Evolutionary conservation across 176 grass and related monocot species (phyloP).

Genomic region (Elymus sibiricus): DNA sequence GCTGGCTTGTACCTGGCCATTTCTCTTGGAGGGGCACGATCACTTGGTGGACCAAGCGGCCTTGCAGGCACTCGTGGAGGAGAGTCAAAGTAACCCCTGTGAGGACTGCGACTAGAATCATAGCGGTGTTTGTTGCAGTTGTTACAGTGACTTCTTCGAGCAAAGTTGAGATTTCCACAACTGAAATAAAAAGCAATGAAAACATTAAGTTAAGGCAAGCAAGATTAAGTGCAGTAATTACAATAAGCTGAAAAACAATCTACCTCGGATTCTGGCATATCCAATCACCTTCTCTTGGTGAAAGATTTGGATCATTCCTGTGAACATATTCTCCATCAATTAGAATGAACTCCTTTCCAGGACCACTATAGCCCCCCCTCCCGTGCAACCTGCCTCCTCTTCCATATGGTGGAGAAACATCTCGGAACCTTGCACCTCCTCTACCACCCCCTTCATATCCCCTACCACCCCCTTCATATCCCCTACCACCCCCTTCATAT

Average conservation of each 20-base stretch:
- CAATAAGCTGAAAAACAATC: neutral
- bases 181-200: slow-evolving; percentile 39
- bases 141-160: slow-evolving; percentile 83
- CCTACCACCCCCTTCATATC: slow-evolving; percentile 31
- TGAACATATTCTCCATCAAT: slow-evolving; percentile 78
- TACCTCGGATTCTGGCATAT: slow-evolving; percentile 90
- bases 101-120: slow-evolving; percentile 49
- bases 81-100: slow-evolving; percentile 40
- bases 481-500: slow-evolving; percentile 48
- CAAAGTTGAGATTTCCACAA: slow-evolving; percentile 98
- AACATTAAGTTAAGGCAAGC: slow-evolving; percentile 10
- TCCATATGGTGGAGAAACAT: slow-evolving; percentile 53
- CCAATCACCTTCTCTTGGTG: slow-evolving; percentile 95
- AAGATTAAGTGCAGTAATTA: neutral
- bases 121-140: slow-evolving; percentile 76
- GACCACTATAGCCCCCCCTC: slow-evolving; percentile 52
- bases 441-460: slow-evolving; percentile 25
- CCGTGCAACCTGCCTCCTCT: slow-evolving; percentile 60
- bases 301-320: slow-evolving; percentile 94
- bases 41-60: slow-evolving; percentile 43
- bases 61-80: slow-evolving; percentile 48
- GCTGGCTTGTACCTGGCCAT: slow-evolving; percentile 54
- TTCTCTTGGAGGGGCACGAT: slow-evolving; percentile 41
- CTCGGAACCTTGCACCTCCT: slow-evolving; percentile 62
- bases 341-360: slow-evolving; percentile 45